These are phyloP conservation scores for Elsinoe ampelina DNA, from an alignment of 2,329 filamentous ascomycete species.

Conservation along the genomic window DNA sequence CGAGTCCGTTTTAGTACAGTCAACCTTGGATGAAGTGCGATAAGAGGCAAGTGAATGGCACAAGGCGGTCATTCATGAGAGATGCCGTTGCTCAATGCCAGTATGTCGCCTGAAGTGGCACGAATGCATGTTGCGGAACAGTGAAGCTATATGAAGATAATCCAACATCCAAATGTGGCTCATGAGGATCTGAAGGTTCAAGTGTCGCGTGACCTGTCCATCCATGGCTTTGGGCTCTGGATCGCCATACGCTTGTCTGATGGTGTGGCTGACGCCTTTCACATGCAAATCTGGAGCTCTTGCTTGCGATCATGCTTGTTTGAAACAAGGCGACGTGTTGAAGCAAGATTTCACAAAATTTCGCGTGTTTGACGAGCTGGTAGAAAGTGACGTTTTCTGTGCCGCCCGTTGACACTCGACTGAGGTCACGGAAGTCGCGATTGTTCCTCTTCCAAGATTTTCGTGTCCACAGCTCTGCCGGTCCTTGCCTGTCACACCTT, in stretches of 20 bases:
- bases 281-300: constrained; percentile 1
- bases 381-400: background rate
- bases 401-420: background rate
- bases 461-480: constrained; percentile 1
- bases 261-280: constrained; percentile 9
- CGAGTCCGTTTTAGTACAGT: too few relatives aligned
- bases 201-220: constrained; percentile 6
- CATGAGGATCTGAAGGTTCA: background rate
- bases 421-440: background rate
- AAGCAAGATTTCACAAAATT: background rate
- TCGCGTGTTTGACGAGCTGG: background rate
- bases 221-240: background rate
- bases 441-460: constrained; percentile 8
- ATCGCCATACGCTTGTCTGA: background rate
- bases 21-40: too few relatives aligned
- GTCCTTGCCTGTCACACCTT: background rate
- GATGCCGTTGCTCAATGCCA: too few relatives aligned
- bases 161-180: background rate
- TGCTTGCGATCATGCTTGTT: background rate
- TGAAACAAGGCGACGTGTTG: background rate
- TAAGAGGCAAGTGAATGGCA: too few relatives aligned
- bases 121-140: too few relatives aligned
- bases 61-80: too few relatives aligned
- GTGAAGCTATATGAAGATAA: too few relatives aligned
- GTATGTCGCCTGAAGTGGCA: too few relatives aligned